phyloP scores from a whole-genome alignment of 306 rosid genomes.

The Cucumis melo region DNA sequence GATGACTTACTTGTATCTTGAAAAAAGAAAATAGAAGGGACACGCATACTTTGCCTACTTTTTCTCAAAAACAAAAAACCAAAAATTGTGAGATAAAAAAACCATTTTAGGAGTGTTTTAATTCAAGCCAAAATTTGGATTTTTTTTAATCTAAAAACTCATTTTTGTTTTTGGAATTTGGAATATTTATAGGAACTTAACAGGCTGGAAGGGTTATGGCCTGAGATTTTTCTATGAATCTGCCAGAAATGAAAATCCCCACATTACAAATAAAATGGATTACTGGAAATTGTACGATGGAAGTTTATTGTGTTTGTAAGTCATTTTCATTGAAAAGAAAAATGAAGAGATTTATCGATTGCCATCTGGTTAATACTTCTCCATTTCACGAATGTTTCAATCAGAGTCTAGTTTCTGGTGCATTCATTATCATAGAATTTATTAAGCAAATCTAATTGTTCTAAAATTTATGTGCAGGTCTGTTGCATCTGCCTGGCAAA shows the following conservation, averaged over 20 bases:
- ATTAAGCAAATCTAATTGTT: not conserved
- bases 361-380: not conserved
- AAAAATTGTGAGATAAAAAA: no score
- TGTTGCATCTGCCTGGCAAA: constrained; percentile 92
- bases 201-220: not conserved
- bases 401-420: not conserved
- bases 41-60: no score
- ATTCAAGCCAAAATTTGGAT: no score
- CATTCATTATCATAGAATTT: not conserved
- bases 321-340: not conserved
- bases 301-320: not conserved
- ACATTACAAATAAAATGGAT: not conserved
- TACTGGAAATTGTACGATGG: not conserved
- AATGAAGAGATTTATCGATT: not conserved
- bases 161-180: no score
- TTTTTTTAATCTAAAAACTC: no score
- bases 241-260: not conserved
- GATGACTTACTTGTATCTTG: not conserved
- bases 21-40: no score
- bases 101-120: no score
- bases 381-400: not conserved
- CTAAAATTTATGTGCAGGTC: constrained; percentile 35
- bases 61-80: no score
- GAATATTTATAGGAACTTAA: not conserved
- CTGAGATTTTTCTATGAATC: not conserved